These are phyloP conservation scores for Exophiala bonariae DNA, from an alignment of 2,329 filamentous ascomycete species.

Conservation along the genomic window DNA sequence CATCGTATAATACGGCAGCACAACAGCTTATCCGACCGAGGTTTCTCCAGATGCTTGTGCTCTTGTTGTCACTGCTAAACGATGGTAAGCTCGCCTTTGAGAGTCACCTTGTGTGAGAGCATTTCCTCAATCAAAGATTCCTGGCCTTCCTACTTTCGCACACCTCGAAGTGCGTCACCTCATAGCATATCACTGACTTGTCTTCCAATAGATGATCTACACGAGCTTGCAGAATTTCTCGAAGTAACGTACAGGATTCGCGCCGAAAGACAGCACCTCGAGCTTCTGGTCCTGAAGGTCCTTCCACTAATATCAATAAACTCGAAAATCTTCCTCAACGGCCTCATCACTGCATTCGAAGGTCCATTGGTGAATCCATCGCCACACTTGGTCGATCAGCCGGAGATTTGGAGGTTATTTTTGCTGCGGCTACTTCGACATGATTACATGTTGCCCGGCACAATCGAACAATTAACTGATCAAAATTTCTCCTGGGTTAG, in stretches of 20 bases:
- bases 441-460: slow-evolving; percentile 29
- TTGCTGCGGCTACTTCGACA: slow-evolving; percentile 18
- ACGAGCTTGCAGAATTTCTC: slow-evolving; percentile 28
- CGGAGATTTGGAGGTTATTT: slow-evolving; percentile 27
- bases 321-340: slow-evolving; percentile 29
- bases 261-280: slow-evolving; percentile 27
- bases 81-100: slow-evolving; percentile 25
- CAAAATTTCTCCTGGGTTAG: slow-evolving; percentile 28
- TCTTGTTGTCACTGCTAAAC: slow-evolving; percentile 30
- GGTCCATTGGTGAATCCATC: slow-evolving; percentile 16
- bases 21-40: slow-evolving; percentile 27
- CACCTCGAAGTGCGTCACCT: no score
- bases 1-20: slow-evolving; percentile 10
- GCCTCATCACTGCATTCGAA: slow-evolving; percentile 26
- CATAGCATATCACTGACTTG: no score
- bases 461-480: slow-evolving; percentile 24
- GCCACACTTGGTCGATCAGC: slow-evolving; percentile 12
- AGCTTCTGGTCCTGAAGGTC: slow-evolving; percentile 31
- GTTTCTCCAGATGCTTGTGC: slow-evolving; percentile 30
- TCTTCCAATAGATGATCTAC: slow-evolving; percentile 16
- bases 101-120: no score
- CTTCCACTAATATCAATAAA: slow-evolving; percentile 33
- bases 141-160: no score
- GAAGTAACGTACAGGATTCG: slow-evolving; percentile 30
- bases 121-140: no score